These are phyloP conservation scores for Pisolithus sp. DNA, from an alignment of 768 basidiomycete species.

Conservation along the genomic window DNA sequence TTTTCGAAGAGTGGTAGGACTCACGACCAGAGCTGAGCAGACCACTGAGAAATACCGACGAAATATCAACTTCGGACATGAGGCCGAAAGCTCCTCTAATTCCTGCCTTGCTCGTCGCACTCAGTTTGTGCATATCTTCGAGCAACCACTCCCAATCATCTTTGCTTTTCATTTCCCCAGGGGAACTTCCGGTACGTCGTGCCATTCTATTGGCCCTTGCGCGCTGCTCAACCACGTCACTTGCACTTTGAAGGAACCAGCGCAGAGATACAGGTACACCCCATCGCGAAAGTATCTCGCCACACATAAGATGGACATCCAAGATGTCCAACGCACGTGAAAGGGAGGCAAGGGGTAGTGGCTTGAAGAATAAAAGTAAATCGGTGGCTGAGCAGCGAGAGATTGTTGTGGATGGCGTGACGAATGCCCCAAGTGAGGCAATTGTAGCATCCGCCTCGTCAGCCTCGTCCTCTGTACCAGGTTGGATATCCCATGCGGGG, in stretches of 20 bases:
- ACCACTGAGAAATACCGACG: constrained; percentile 80
- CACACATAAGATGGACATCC: constrained; percentile 90
- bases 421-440: constrained; percentile 70
- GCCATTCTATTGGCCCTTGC: constrained; percentile 86
- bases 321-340: constrained; percentile 84
- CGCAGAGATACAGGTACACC: constrained; percentile 71
- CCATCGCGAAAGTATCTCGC: constrained; percentile 89
- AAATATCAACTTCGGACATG: constrained; percentile 62
- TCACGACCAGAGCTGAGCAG: constrained; percentile 81
- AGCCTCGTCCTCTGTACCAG: constrained; percentile 53
- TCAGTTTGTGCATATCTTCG: constrained; percentile 85
- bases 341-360: constrained; percentile 65
- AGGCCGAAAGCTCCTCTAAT: constrained; percentile 77
- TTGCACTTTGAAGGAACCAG: constrained; percentile 84
- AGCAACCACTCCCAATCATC: constrained; percentile 86
- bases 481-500: constrained; percentile 74
- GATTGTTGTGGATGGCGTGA: constrained; percentile 63
- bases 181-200: constrained; percentile 51
- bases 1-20: constrained; percentile 30
- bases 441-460: constrained; percentile 82
- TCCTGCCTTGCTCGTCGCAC: constrained; percentile 53
- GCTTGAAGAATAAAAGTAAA: constrained; percentile 75
- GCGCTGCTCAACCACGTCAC: constrained; percentile 62
- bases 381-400: constrained; percentile 57
- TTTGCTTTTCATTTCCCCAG: constrained; percentile 47